phyloP scores from a whole-genome alignment of 768 basidiomycete genomes.

The Naganishia randhawae region DNA sequence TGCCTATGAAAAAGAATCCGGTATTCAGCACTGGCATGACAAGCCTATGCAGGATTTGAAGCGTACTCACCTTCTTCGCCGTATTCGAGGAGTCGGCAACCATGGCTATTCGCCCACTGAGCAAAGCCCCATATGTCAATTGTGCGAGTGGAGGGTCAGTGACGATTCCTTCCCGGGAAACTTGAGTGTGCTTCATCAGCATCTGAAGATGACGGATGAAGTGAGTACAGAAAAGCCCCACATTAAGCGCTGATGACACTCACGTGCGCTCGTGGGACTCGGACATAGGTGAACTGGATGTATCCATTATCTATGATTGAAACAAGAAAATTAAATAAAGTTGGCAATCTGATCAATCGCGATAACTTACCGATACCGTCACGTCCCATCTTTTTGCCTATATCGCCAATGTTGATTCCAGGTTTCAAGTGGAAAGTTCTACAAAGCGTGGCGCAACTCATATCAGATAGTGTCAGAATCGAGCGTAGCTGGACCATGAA shows the following conservation, averaged over 20 bases:
- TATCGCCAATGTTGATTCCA: constrained; percentile 54
- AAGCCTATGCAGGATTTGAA: neutral
- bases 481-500: neutral
- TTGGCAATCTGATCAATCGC: neutral
- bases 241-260: neutral
- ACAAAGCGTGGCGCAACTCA: neutral
- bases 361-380: constrained; percentile 49
- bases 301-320: constrained; percentile 44
- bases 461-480: neutral
- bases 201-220: constrained; percentile 38
- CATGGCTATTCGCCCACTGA: constrained; percentile 52
- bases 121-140: constrained; percentile 54
- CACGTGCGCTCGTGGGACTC: constrained; percentile 51
- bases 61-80: constrained; percentile 50
- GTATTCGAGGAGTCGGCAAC: constrained; percentile 51
- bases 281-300: constrained; percentile 53
- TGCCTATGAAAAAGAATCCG: constrained; percentile 34
- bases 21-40: neutral
- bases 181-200: constrained; percentile 56
- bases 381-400: constrained; percentile 55
- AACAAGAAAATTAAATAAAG: neutral
- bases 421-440: constrained; percentile 51
- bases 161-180: constrained; percentile 51
- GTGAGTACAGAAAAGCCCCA: neutral
- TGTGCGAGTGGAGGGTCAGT: constrained; percentile 53